phyloP scores from a whole-genome alignment of 768 basidiomycete genomes.

The Lentinula boryana region DNA sequence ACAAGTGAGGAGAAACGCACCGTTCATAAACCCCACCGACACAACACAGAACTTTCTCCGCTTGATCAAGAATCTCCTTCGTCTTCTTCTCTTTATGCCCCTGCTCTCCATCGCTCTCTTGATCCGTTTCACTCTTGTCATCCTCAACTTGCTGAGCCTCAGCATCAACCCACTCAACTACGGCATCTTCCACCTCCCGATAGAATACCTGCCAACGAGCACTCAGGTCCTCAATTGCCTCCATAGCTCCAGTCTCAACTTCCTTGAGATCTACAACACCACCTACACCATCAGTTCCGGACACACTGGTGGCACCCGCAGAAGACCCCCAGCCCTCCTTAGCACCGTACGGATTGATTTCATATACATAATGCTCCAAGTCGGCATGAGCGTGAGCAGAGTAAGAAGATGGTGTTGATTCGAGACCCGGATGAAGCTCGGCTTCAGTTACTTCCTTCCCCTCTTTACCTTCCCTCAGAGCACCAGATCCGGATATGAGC shows the following conservation, averaged over 20 bases:
- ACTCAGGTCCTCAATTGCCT: conserved; percentile 37
- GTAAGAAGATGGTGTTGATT: neutral
- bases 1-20: conserved; percentile 30
- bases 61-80: conserved; percentile 53
- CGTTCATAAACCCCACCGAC: conserved; percentile 70
- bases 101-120: conserved; percentile 20
- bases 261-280: conserved; percentile 34
- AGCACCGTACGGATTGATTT: conserved; percentile 13
- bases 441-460: neutral
- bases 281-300: conserved; percentile 11
- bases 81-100: conserved; percentile 21
- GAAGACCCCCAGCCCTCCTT: conserved; percentile 4
- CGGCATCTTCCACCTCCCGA: conserved; percentile 18
- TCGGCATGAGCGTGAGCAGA: neutral
- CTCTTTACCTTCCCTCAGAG: neutral
- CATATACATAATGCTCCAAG: neutral
- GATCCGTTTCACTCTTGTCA: neutral
- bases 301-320: neutral
- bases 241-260: conserved; percentile 37
- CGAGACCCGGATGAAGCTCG: neutral
- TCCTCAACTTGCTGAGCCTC: conserved; percentile 29
- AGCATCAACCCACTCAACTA: conserved; percentile 60
- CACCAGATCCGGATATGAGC: neutral
- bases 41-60: conserved; percentile 67
- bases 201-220: conserved; percentile 67